Evolutionary conservation across 164 flowering plant genomes (phyloP).

Genomic region (Cinnamomum micranthum): DNA sequence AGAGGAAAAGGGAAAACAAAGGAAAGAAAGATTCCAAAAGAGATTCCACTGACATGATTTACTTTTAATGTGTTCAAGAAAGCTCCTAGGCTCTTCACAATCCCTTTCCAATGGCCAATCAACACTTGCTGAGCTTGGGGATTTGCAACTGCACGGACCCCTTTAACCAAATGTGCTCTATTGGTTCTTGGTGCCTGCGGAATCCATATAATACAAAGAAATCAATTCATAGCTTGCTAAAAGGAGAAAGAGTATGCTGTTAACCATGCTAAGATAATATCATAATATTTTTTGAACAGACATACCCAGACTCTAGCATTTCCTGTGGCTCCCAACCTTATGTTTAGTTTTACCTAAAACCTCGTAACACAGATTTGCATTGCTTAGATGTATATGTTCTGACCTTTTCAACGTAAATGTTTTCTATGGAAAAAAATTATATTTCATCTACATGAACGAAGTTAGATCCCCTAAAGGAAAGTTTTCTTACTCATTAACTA

Average conservation of each 20-base stretch:
- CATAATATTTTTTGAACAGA: too few relatives aligned
- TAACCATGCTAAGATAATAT: neutral
- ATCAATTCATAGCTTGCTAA: neutral
- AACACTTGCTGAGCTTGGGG: constrained; percentile 84
- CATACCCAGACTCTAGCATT: neutral
- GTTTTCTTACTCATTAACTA: too few relatives aligned
- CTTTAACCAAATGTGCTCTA: constrained; percentile 95
- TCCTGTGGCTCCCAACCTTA: neutral
- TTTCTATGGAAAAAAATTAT: too few relatives aligned
- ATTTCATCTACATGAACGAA: neutral
- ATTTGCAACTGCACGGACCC: constrained; percentile 74
- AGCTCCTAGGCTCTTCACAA: constrained; percentile 83
- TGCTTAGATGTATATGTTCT: neutral
- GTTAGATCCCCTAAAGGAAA: neutral
- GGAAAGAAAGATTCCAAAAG: neutral
- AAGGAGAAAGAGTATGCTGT: neutral
- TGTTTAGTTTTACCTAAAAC: neutral
- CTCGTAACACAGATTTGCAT: neutral
- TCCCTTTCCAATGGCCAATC: constrained; percentile 99
- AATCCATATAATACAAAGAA: constrained; percentile 3
- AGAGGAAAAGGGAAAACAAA: constrained; percentile 2
- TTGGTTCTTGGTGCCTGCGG: constrained; percentile 92
- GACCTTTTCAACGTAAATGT: neutral
- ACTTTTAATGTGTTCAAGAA: constrained; percentile 76
- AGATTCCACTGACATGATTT: constrained; percentile 66